A percentile compares a stretch with the other conserved stretches of the same genome.
These are phyloP conservation scores for Oxytropis ochrocephala DNA, from an alignment of 306 rosid genomes.

Conservation along the genomic window DNA sequence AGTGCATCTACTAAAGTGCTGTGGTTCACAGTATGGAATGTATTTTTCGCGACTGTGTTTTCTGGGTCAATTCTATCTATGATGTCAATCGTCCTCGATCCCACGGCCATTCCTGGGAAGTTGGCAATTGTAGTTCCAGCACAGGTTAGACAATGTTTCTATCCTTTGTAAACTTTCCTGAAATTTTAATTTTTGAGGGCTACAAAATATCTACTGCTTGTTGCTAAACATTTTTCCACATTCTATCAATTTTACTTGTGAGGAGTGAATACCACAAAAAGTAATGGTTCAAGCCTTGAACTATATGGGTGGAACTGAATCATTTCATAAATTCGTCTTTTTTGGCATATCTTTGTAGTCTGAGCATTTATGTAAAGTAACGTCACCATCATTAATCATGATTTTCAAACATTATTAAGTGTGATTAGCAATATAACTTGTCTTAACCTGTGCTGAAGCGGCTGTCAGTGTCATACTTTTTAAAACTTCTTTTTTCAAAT, in stretches of 20 bases:
- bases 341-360: not conserved
- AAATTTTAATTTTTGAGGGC: not conserved
- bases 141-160: constrained; percentile 58
- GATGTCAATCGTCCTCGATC: constrained; percentile 57
- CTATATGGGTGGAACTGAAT: not conserved
- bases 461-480: not conserved
- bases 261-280: not conserved
- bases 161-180: not conserved
- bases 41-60: constrained; percentile 84
- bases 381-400: not conserved
- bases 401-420: not conserved
- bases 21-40: constrained; percentile 93
- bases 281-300: not conserved
- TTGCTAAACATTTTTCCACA: constrained; percentile 21
- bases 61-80: constrained; percentile 66
- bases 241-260: not conserved
- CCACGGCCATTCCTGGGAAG: constrained; percentile 59
- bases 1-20: constrained; percentile 85
- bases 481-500: not conserved
- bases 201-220: constrained; percentile 39
- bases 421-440: not conserved
- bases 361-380: not conserved
- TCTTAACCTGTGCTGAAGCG: not conserved
- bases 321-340: not conserved
- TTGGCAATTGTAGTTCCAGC: constrained; percentile 80